Base-by-base conservation (phyloP, 345 rosid species). In the Clarkia xantiana region DNA sequence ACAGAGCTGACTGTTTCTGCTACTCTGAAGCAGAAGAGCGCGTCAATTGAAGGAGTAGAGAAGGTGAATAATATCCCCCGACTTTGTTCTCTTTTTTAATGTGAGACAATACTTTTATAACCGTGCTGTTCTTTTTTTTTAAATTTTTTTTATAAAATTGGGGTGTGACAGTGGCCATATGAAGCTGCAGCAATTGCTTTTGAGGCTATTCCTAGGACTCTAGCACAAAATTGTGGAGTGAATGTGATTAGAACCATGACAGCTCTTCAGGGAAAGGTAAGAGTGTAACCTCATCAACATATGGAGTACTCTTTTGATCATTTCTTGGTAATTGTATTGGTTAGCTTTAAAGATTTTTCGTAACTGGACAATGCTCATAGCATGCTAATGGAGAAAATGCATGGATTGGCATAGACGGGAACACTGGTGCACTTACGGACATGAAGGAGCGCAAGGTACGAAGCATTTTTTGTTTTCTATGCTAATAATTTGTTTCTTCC, bases 301-400 rank as follows among this genome's bases (percentile, higher is more conserved):
- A 40, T 16, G 22, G 2, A 15, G 8, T 52, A 43, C 18, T 47
- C 11, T 52, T n/a, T 40, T 53, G 6, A 14, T 18, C 38, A 10
- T 55, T 38, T 20, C 11, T 55, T 15, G 40, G 10, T 43, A 15
- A 5, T 45, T 10, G 42, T 48, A 18, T 25, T 15, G 22, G 19
- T 7, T 29, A 29, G 36, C 36, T 5, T 29, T 29, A 29, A 29
- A 5, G 8, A 1, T 29, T 11, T 20, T 40, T 14, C 19, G 10
- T 14, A 36, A 55, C 15, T 65, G 40, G 17, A 22, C 14, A 1
- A 11, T 9, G 14, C 51, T 1, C 54, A 42, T 62, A 90, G 96
- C 97, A 90, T 47, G 97, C 97, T 47, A 90, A 77, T 67, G 96
- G 97, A 19, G 96, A 90, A 65, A 86, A 90, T 67, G 94, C 97